Base-by-base conservation (phyloP, 164 flowering plant genomes). In the Magnolia kwangsiensis region DNA sequence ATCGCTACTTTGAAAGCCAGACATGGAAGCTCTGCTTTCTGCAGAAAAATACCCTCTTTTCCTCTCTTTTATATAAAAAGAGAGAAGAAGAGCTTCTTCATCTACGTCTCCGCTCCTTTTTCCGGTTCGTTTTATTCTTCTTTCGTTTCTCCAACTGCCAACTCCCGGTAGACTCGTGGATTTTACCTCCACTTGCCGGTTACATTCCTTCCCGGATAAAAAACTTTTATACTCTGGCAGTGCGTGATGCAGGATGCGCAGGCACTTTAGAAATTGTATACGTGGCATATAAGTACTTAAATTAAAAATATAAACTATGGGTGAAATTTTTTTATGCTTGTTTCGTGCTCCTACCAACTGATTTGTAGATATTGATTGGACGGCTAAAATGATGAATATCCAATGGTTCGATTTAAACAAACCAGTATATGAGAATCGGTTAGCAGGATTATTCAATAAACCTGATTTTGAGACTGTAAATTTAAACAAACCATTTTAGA, bases 1-100 rank as follows among this genome's bases (percentile, higher is more conserved):
- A 76, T 73, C 75, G 49, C 63, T 55, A 63, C 79, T 74, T 8
- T 77, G 71, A 19, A 70, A 75, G 31, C 83, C 78, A 50, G 80
- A 78, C 80, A 77, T 77, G 66, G 51, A 16, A 61, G 50, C 67
- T 18, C 27, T 4, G 27, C 67, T 31, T 21, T 14, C 37, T 27
- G 66, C 64, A 19, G 63, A 59, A 58, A 13, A 21, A 18, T 1
- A 21, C 2, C 9, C 45, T 21, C 18, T 29, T 10, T 58, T 51
- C 49, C 4, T 1, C 21, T 4, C 1, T 37, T 7, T 55, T 55
- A 55, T 55, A 55, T 16, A 55, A 55, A 16, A 49, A 72, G 49
- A 31, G 21, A 72, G 64, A 51, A 4, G 16, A 18, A 23, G 59
- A 21, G 2, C 23, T 71, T 50, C 27, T 50, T 4, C 27, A 9